A percentile compares a stretch with the other conserved stretches of the same genome.
phyloP scores from a whole-genome alignment of 352 stramenopile species.

The Achlya hypogyna region DNA sequence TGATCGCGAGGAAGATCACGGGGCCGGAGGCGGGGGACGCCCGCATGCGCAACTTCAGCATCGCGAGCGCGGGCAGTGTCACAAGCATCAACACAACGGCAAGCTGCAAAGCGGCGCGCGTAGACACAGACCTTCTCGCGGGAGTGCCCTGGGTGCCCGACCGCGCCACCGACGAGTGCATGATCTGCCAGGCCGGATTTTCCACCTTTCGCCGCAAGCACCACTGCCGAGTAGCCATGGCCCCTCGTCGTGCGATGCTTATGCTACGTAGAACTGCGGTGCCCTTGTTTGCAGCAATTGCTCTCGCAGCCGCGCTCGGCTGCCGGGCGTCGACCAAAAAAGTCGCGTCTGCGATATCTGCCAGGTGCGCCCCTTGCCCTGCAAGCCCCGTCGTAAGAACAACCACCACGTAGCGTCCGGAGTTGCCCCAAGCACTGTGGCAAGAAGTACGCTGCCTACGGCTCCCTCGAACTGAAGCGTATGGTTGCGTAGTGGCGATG shows the following conservation, averaged over 20 bases:
- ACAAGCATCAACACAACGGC: slow-evolving; percentile 9
- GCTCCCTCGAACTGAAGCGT: neutral
- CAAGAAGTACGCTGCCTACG: slow-evolving; percentile 9
- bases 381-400: neutral
- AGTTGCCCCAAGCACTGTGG: slow-evolving; percentile 5
- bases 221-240: slow-evolving; percentile 10
- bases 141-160: slow-evolving; percentile 17
- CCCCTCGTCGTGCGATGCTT: neutral
- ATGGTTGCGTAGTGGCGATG: slow-evolving; percentile 11
- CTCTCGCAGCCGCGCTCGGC: slow-evolving; percentile 7
- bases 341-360: slow-evolving; percentile 17
- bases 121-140: neutral
- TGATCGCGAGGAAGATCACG: slow-evolving; percentile 13
- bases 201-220: slow-evolving; percentile 17
- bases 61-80: slow-evolving; percentile 14
- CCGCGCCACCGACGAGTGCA: slow-evolving; percentile 11
- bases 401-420: slow-evolving; percentile 2
- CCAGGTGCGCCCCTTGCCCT: slow-evolving; percentile 1
- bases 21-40: neutral
- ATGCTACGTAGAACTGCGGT: slow-evolving; percentile 6
- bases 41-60: slow-evolving; percentile 7
- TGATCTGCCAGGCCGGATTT: slow-evolving; percentile 9
- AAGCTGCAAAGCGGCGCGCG: slow-evolving; percentile 5
- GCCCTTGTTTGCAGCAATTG: slow-evolving; percentile 15
- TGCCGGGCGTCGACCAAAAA: slow-evolving; percentile 8